Evolutionary conservation across 495 filamentous ascomycete species (phyloP), one percentile per base, ranked within the genome.

Genomic region (Rhypophila decipiens): DNA sequence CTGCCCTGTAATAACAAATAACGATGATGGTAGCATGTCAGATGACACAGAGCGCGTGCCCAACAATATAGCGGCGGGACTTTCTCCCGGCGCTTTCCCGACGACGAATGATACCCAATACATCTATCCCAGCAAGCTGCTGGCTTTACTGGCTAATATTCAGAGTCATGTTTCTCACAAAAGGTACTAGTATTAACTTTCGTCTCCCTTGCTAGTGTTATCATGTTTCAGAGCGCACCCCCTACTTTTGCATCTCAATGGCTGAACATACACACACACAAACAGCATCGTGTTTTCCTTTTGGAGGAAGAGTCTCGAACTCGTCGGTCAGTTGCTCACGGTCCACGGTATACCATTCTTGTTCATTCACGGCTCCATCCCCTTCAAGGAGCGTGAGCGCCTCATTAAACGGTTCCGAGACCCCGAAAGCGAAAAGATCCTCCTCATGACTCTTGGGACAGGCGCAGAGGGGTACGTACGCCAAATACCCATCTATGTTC

Each of bases 371-470:
- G 44, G 44, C 2, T 10, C 4, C 5, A n/a, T 10, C 9, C 2
- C 31, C 11, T 35, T 39, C 19, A 24, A 23, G 10, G 15, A 27
- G 7, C 24, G 44, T 1, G 17, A 2, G 1, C 18, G n/a, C 2
- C 18, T 31, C 1, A 13, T 47, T n/a, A 27, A 10, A 9, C 10
- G 4, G 44, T 47, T 47, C 35, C 22, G 27, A 27, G 8, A 13
- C 11, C 4, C 10, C 12, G 15, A 2, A 7, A n/a, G 8, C 5
- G 11, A 19, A 1, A 23, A 24, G 24, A 58, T 69, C 9, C 42
- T 72, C 4, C 55, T 74, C 5, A 72, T 73, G 56, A 71, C 71
- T 0, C 59, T 66, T 22, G 68, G 68, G 1, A 69, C 65, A 17
- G 71, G 69, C 5, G 65, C 61, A 22, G 56, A 65, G 40, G 71